A percentile compares a stretch with the other conserved stretches of the same genome.
phyloP scores from a whole-genome alignment of 2,329 filamentous ascomycete genomes.

The Colletotrichum salicis region DNA sequence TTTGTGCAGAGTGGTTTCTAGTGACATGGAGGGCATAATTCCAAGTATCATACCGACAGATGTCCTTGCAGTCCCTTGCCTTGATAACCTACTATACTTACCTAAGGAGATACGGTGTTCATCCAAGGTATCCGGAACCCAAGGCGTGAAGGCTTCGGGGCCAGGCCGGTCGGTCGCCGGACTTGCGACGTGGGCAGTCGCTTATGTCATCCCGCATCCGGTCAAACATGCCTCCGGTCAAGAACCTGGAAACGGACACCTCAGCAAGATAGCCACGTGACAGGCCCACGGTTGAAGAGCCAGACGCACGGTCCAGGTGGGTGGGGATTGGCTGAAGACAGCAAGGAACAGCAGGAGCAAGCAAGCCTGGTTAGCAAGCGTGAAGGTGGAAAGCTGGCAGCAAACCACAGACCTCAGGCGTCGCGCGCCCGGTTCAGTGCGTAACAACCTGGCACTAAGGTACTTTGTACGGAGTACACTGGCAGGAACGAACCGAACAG shows the following conservation, averaged over 20 bases:
- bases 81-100: no score
- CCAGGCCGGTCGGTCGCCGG: not conserved
- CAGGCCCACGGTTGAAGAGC: not conserved
- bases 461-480: not conserved
- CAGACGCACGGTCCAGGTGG: slow-evolving; percentile 4
- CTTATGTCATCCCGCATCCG: slow-evolving; percentile 31
- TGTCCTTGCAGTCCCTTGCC: no score
- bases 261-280: slow-evolving; percentile 29
- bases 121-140: not conserved
- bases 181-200: not conserved
- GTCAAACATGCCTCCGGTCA: slow-evolving; percentile 14
- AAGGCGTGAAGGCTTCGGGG: not conserved
- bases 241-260: slow-evolving; percentile 26
- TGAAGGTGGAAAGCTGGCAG: not conserved
- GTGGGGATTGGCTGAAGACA: slow-evolving; percentile 20
- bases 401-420: slow-evolving; percentile 12
- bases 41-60: no score
- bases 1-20: no score
- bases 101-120: no score
- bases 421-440: not conserved
- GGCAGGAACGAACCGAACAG: not conserved
- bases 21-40: no score
- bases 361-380: not conserved
- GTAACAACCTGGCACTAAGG: not conserved
- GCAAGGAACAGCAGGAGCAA: slow-evolving; percentile 3